Conservation (phyloP, 1,284 basidiomycete species). For the Boletus hoseneyae region DNA sequence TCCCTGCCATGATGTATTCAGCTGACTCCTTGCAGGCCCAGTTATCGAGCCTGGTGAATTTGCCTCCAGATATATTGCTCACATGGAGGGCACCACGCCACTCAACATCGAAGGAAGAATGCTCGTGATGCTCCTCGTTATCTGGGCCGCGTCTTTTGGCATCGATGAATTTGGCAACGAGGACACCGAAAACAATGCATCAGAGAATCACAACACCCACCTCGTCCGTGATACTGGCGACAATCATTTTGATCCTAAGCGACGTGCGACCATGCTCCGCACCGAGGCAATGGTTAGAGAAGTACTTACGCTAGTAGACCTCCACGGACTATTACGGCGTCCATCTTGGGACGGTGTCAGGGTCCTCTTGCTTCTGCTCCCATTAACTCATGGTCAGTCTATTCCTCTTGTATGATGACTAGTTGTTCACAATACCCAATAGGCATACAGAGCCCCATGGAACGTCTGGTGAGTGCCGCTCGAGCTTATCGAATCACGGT, state of each 20-base stretch:
- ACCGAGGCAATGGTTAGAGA: slow-evolving; percentile 64
- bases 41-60: slow-evolving; percentile 76
- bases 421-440: slow-evolving; percentile 15
- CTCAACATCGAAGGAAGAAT: slow-evolving; percentile 61
- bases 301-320: slow-evolving; percentile 74
- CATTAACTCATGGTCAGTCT: slow-evolving; percentile 71
- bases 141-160: slow-evolving; percentile 86
- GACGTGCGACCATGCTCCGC: slow-evolving; percentile 22
- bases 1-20: slow-evolving; percentile 1
- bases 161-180: slow-evolving; percentile 66
- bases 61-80: slow-evolving; percentile 59
- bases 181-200: slow-evolving; percentile 14
- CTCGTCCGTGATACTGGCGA: no score
- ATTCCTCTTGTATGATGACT: slow-evolving; percentile 1
- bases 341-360: slow-evolving; percentile 85
- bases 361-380: slow-evolving; percentile 71
- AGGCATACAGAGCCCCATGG: slow-evolving; percentile 49
- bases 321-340: slow-evolving; percentile 72
- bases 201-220: no score
- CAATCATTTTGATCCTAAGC: slow-evolving; percentile 22
- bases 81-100: slow-evolving; percentile 53
- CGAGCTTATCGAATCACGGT: not conserved
- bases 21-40: slow-evolving; percentile 46
- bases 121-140: slow-evolving; percentile 67
- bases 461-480: slow-evolving; percentile 42